Evolutionary conservation across 1,284 basidiomycete species (phyloP), one percentile per base, ranked within the genome.

Genomic region (Ganoderma sinense): DNA sequence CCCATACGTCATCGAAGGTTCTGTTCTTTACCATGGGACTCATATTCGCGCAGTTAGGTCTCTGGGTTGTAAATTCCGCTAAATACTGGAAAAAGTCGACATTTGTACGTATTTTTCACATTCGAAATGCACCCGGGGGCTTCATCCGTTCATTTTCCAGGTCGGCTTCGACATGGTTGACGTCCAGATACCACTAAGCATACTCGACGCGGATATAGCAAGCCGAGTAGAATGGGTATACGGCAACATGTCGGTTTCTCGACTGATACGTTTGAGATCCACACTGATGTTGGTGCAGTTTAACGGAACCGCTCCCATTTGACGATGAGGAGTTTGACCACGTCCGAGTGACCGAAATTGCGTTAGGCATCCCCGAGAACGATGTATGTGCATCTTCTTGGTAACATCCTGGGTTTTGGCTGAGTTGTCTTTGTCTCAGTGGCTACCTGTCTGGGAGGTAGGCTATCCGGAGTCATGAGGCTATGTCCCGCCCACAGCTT

Each of bases 121-220:
- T 3, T 23, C 31, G 18, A 20, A 60, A 69, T 64, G 23, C 69
- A 63, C n/a, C 13, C 26, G 16, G 1, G 29, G 13, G 31, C 58
- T 64, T 62, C 60, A 58, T 43, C 10, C 31, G 10, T 1, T 1
- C 8, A 4, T 59, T 33, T 33, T 39, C 7, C 33, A 92, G 90
- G 86, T 93, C 70, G 92, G 91, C 33, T 92, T 91, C 77, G 91
- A 93, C 78, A 82, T 93, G n/a, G 89, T 92, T 45, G 87, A 91
- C 71, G 81, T 92, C 4, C 92, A 93, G 80, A 83, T 90, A 65
- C 84, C 89, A 7, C 78, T 86, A 39, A 80, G 80, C 18, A 71
- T 87, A 36, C 75, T 92, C 16, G 86, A 88, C 13, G 76, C 81
- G 14, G 82, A 82, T 8, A 77, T 89, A 48, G 84, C 87, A 1